A percentile compares a stretch with the other conserved stretches of the same genome.
These are phyloP conservation scores for Malus orientalis DNA, from an alignment of 306 rosid species.

Conservation along the genomic window DNA sequence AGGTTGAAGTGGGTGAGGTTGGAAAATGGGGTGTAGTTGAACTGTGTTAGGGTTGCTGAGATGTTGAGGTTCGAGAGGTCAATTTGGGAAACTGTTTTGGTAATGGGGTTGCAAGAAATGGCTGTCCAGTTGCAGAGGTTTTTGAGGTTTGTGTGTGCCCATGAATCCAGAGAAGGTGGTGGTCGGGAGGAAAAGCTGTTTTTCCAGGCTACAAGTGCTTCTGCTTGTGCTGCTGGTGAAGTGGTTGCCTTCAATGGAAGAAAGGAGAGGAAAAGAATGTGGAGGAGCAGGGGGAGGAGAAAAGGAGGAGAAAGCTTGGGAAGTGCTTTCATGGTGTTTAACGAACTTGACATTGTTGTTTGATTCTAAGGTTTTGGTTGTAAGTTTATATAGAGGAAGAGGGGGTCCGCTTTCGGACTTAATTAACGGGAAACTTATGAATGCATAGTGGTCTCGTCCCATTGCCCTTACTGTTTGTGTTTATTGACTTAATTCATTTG, in stretches of 20 bases:
- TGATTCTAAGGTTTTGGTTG: too few relatives aligned
- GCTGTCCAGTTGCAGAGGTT: slow-evolving; percentile 59
- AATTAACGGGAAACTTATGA: too few relatives aligned
- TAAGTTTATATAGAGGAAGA: not conserved
- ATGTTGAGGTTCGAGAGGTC: slow-evolving; percentile 35
- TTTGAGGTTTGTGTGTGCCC: slow-evolving; percentile 41
- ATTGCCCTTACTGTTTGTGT: too few relatives aligned
- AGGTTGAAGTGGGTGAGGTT: slow-evolving; percentile 51
- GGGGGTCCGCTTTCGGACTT: not conserved
- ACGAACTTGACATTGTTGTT: too few relatives aligned
- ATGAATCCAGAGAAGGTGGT: slow-evolving; percentile 36
- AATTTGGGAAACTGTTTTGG: slow-evolving; percentile 30
- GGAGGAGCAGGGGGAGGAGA: not conserved
- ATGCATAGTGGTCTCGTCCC: too few relatives aligned
- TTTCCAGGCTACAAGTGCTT: slow-evolving; percentile 63
- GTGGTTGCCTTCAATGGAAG: slow-evolving; percentile 37
- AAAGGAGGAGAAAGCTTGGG: not conserved
- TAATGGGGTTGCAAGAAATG: slow-evolving; percentile 31
- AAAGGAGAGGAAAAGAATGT: slow-evolving; percentile 22
- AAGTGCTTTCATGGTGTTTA: slow-evolving; percentile 4
- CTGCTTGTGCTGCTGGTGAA: slow-evolving; percentile 51
- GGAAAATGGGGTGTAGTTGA: slow-evolving; percentile 40
- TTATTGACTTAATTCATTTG: too few relatives aligned
- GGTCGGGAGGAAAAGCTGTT: slow-evolving; percentile 26
- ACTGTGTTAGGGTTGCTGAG: slow-evolving; percentile 32